These are phyloP conservation scores for Viola pubescens DNA, from an alignment of 441 rosid genomes.

Conservation along the genomic window DNA sequence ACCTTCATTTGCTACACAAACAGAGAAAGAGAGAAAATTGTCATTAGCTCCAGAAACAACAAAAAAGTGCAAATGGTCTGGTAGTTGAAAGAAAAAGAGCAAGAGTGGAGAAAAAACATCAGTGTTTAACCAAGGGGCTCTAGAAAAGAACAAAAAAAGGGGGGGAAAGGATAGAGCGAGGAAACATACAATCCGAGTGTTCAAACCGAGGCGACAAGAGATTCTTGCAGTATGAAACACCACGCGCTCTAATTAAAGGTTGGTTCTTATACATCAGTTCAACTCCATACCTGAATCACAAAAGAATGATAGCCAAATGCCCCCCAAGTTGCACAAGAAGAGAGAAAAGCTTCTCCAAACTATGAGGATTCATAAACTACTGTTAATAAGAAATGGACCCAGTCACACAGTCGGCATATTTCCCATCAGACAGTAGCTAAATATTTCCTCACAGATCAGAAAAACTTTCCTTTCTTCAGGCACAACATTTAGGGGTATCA, in stretches of 20 bases:
- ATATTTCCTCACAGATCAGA: conserved; percentile 24
- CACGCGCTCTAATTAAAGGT: conserved; percentile 91
- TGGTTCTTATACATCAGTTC: conserved; percentile 64
- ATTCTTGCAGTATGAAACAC: conserved; percentile 98
- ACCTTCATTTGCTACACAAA: conserved; percentile 33
- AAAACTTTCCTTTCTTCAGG: conserved; percentile 40
- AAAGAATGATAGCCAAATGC: conserved; percentile 45
- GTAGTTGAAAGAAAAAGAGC: not conserved
- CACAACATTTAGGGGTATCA: conserved; percentile 44
- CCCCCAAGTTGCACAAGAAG: conserved; percentile 43
- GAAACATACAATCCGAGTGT: conserved; percentile 54
- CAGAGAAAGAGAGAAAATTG: conserved; percentile 9
- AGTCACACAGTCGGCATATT: conserved; percentile 6
- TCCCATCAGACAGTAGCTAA: conserved; percentile 20
- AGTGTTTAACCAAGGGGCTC: too few species aligned
- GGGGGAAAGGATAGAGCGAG: too few species aligned
- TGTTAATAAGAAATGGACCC: conserved; percentile 7
- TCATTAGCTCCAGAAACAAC: conserved; percentile 16
- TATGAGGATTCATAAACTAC: conserved; percentile 28
- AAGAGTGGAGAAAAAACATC: too few species aligned
- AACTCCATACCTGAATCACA: conserved; percentile 79
- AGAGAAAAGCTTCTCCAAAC: conserved; percentile 44
- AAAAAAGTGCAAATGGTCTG: conserved; percentile 7
- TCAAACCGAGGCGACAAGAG: conserved; percentile 96
- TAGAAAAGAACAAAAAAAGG: too few species aligned